phyloP scores from a whole-genome alignment of 169 alveolate genomes.

The Ichthyophthirius multifiliis region DNA sequence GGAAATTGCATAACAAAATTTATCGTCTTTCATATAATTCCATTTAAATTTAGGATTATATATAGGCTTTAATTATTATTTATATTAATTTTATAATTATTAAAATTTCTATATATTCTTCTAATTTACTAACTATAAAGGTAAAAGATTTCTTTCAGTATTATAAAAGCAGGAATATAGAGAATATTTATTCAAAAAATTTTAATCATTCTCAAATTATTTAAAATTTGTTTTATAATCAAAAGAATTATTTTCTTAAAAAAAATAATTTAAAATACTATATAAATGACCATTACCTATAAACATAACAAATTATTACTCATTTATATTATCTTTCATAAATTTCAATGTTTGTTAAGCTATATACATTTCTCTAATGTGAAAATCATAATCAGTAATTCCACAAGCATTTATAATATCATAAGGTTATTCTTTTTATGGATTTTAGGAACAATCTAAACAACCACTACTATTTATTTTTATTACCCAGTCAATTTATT shows the following conservation, averaged over 20 bases:
- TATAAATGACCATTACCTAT: background rate
- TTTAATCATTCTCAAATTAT: background rate
- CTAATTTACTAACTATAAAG: too few relatives aligned
- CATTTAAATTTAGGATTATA: too few relatives aligned
- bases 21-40: too few relatives aligned
- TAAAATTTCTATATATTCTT: too few relatives aligned
- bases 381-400: background rate
- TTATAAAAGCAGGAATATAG: background rate
- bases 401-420: conserved; percentile 7
- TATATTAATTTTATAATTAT: too few relatives aligned
- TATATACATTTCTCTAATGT: background rate
- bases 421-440: background rate
- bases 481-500: background rate
- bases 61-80: too few relatives aligned
- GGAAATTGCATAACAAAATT: too few relatives aligned
- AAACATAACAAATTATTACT: background rate
- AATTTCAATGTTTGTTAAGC: background rate
- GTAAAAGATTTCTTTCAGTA: too few relatives aligned
- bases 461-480: background rate
- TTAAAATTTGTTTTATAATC: background rate
- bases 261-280: background rate
- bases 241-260: background rate
- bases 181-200: conserved; percentile 1
- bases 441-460: background rate
- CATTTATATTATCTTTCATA: background rate